Percentiles rank a stretch among this genome's conserved stretches.
Evolutionary conservation across 73 alveolate species (phyloP).

Genomic region (Urostyla sp.): DNA sequence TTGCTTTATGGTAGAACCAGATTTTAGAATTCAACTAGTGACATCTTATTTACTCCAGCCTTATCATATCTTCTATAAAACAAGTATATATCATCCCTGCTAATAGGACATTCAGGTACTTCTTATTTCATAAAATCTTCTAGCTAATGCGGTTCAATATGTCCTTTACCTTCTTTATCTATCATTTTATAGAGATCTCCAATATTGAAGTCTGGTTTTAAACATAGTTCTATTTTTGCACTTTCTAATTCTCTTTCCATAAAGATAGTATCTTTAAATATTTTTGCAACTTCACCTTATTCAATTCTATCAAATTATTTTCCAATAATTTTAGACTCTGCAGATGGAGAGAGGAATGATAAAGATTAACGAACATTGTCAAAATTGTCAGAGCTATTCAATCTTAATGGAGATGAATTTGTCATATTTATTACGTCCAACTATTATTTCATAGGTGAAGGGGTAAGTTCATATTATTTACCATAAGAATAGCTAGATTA

Average conservation of each 20-base stretch:
- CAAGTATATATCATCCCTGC: constrained; percentile 54
- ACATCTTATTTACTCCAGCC: constrained; percentile 50
- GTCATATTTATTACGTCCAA: too few relatives aligned
- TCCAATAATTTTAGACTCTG: too few relatives aligned
- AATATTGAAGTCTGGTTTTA: constrained; percentile 60
- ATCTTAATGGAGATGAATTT: too few relatives aligned
- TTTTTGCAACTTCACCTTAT: constrained; percentile 18
- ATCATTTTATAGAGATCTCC: constrained; percentile 53
- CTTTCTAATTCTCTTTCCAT: constrained; percentile 52
- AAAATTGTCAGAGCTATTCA: too few relatives aligned
- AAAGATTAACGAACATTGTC: too few relatives aligned
- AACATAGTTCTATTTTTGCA: constrained; percentile 48
- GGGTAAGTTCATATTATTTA: too few relatives aligned
- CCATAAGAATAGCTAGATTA: neutral
- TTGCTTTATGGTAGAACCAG: constrained; percentile 40
- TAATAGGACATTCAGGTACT: neutral
- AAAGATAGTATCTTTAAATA: constrained; percentile 39
- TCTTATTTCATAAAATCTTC: neutral
- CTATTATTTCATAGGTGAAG: too few relatives aligned
- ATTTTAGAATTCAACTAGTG: constrained; percentile 55
- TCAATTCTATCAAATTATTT: constrained; percentile 26
- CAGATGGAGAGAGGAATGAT: too few relatives aligned
- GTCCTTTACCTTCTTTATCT: constrained; percentile 27
- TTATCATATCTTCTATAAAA: constrained; percentile 60
- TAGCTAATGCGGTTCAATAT: neutral